phyloP scores from a whole-genome alignment of 805 yeast genomes.

The Lachancea nothofagi region DNA sequence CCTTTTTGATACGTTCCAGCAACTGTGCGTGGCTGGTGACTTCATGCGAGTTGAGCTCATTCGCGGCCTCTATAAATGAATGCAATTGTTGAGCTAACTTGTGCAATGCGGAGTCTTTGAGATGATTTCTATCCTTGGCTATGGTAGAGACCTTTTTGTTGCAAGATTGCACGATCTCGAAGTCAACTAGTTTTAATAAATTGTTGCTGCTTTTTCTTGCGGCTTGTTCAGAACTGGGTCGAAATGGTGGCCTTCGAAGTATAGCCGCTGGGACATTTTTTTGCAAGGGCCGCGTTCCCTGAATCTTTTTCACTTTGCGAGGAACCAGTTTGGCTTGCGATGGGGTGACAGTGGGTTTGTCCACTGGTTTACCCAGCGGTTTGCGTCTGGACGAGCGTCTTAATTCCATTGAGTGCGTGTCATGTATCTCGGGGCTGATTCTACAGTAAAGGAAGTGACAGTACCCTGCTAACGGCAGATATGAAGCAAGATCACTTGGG shows the following conservation, averaged over 20 bases:
- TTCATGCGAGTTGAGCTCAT: conserved; percentile 1
- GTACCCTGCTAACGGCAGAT: too few species aligned
- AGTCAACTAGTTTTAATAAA: background rate
- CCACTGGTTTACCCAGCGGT: background rate
- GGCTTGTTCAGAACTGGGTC: background rate
- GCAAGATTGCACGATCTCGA: conserved; percentile 1
- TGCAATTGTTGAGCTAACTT: conserved; percentile 3
- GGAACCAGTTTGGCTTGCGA: too few species aligned
- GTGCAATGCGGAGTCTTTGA: background rate
- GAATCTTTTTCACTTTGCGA: too few species aligned
- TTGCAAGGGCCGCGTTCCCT: background rate
- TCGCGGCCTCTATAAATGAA: conserved; percentile 3
- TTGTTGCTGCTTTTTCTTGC: background rate
- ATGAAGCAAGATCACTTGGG: too few species aligned
- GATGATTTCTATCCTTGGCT: background rate
- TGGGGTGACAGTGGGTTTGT: too few species aligned
- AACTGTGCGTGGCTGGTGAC: background rate
- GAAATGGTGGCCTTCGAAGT: background rate
- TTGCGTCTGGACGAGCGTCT: conserved; percentile 9
- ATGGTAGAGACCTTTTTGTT: background rate
- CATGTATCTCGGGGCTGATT: background rate
- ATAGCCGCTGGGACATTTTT: background rate
- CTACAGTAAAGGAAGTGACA: background rate
- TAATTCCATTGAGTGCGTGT: conserved; percentile 2
- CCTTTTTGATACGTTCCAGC: conserved; percentile 5